Base-by-base conservation (phyloP, 306 rosid species). In the Spatholobus suberectus region DNA sequence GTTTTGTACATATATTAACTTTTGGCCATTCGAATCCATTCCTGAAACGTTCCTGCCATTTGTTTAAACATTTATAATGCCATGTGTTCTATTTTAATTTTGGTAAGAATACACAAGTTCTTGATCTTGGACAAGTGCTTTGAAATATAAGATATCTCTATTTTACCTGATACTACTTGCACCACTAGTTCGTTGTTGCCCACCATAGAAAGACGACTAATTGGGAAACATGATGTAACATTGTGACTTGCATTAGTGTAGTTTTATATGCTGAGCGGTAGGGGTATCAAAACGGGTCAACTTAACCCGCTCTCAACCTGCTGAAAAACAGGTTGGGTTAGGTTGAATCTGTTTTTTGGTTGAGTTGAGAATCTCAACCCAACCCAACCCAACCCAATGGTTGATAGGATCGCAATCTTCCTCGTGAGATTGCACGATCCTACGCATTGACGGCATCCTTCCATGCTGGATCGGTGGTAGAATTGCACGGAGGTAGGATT, bases 11-110 rank as follows among this genome's bases (percentile, higher is more conserved):
- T 72, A 23, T 73, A 54, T 74, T 32, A 72, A 59, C 24, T 13
- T 52, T 76, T n/a, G 71, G 86, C 73, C 78, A 77, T 40, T 81
- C 35, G 17, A 82, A 54, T 75, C 75, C 82, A 40, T 57, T 46
- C 29, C 67, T 47, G 49, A 65, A n/a, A 12, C 41, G 20, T 78
- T 38, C 58, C 63, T 76, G 49, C 73, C 37, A 26, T 59, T 86
- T 83, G 51, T 83, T 83, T 62, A 13, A 49, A 24, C 72, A 75
- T 69, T 38, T 59, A 47, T 62, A 41, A 44, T 44, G 61, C 21
- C 70, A 63, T 63, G 20, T 44, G 57, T 62, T 68, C 20, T 5
- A 24, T 61, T 20, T 61, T 7, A 78, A 29, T 55, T 40, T 66
- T 63, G 70, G 78, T 62, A 57, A 44, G 24, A n/a, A 52, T 40